Evolutionary conservation across 345 rosid species (phyloP).

Genomic region (Citrus australasica): DNA sequence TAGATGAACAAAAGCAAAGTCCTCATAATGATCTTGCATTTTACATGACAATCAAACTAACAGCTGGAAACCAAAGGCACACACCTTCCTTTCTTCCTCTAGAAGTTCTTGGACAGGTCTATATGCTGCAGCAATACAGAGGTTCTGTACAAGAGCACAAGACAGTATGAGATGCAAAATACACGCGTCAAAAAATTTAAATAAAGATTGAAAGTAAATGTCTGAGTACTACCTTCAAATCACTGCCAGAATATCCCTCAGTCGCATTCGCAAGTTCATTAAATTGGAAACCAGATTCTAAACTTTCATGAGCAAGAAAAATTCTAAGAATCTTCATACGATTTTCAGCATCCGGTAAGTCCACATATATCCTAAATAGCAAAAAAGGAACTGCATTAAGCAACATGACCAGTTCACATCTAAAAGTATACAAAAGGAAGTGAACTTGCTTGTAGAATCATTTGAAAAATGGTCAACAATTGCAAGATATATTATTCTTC

Average conservation of each 20-base stretch:
- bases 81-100: conserved; percentile 74
- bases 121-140: conserved; percentile 96
- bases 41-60: not conserved
- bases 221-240: conserved; percentile 67
- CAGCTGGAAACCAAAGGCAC: not conserved
- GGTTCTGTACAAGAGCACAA: conserved; percentile 55
- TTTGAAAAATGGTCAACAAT: not conserved
- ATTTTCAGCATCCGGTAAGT: conserved; percentile 90
- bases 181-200: not conserved
- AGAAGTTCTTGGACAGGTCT: conserved; percentile 94
- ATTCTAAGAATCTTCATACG: conserved; percentile 82
- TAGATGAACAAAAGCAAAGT: not conserved
- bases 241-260: conserved; percentile 98
- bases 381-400: conserved; percentile 16
- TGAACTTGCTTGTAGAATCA: not conserved
- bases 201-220: not conserved
- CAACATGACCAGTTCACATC: not conserved
- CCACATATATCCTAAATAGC: conserved; percentile 74
- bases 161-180: conserved; percentile 3
- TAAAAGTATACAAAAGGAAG: not conserved
- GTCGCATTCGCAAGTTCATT: conserved; percentile 78
- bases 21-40: not conserved
- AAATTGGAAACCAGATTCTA: conserved; percentile 53
- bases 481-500: not conserved
- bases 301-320: conserved; percentile 66